Evolutionary conservation across 352 stramenopile genomes (phyloP).

Genomic region (Globisporangium nunn): DNA sequence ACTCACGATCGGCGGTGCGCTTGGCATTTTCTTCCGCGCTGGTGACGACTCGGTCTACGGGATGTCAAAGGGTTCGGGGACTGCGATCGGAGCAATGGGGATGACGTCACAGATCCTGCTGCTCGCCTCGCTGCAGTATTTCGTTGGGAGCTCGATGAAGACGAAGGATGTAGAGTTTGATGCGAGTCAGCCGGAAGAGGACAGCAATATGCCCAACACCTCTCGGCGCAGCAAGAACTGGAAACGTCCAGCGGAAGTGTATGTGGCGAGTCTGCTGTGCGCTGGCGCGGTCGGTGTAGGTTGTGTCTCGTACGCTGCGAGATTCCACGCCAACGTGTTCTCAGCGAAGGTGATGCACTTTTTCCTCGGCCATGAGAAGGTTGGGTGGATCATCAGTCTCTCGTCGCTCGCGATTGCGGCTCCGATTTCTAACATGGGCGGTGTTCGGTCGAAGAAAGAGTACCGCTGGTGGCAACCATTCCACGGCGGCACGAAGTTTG

Average conservation of each 20-base stretch:
- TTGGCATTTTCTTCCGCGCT: conserved; percentile 23
- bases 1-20: conserved; percentile 26
- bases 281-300: conserved; percentile 17
- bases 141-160: conserved; percentile 6
- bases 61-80: conserved; percentile 20
- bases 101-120: conserved; percentile 45
- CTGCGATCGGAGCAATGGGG: conserved; percentile 29
- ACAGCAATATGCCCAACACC: too few relatives aligned
- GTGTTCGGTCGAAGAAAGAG: conserved; percentile 17
- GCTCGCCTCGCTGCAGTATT: conserved; percentile 43
- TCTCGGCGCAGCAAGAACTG: background rate
- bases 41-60: conserved; percentile 13
- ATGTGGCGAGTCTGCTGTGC: conserved; percentile 28
- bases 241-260: conserved; percentile 22
- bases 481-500: conserved; percentile 43
- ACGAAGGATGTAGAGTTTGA: background rate
- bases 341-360: conserved; percentile 4
- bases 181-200: too few relatives aligned
- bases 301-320: conserved; percentile 17
- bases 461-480: conserved; percentile 52
- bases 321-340: conserved; percentile 1
- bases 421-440: conserved; percentile 33
- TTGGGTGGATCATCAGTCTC: conserved; percentile 33
- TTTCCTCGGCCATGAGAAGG: conserved; percentile 22
- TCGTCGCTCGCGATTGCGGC: conserved; percentile 25